Base-by-base conservation (phyloP, 139 green algal genomes). In the Pleodorina starrii region DNA sequence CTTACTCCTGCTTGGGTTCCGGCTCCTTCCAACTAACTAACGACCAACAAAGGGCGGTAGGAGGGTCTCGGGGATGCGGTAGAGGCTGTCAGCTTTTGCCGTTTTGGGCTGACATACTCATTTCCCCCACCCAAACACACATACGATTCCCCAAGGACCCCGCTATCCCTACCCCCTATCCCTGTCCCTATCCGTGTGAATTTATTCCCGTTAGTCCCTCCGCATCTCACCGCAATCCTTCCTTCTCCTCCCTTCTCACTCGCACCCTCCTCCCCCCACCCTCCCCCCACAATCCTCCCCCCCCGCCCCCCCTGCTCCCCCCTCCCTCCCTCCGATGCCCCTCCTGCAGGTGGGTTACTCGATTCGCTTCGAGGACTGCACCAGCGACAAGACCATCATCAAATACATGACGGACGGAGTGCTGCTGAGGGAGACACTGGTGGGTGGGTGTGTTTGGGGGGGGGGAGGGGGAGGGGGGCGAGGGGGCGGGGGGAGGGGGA, bases 311-410 rank as follows among this genome's bases (percentile, higher is more conserved):
- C 32, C 32, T 32, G 14, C 1, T 29, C 57, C 23, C n/a, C 38
- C 7, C 25, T 68, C 78, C 1, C 38, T 25, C 35, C 29, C 43
- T 29, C n/a, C 5, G 40, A 16, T 23, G 0, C 50, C 51, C 44
- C 32, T 19, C 38, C 59, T 10, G 60, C 91, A 97, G 89, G 95
- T 99, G 10, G 97, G 97, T 44, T 99, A 99, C 91, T 93, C 97
- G 46, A 99, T 99, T 72, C 97, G 98, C 23, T 99, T 99, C 89
- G 98, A 99, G 94, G 98, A 99, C 93, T 97, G 95, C 96, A 99
- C 98, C 48, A 86, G 69, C 44, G 81, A 88, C 79, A 94, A 94
- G 44, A 90, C 95, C 74, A 95, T 99, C 69, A 98, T 99, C 92
- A 97, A 97, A 91, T 98, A 98, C 94, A 98, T 98, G 96, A 98